phyloP scores from a whole-genome alignment of 1,139 yeast species.

The Lodderomyces orthopsilosis region DNA sequence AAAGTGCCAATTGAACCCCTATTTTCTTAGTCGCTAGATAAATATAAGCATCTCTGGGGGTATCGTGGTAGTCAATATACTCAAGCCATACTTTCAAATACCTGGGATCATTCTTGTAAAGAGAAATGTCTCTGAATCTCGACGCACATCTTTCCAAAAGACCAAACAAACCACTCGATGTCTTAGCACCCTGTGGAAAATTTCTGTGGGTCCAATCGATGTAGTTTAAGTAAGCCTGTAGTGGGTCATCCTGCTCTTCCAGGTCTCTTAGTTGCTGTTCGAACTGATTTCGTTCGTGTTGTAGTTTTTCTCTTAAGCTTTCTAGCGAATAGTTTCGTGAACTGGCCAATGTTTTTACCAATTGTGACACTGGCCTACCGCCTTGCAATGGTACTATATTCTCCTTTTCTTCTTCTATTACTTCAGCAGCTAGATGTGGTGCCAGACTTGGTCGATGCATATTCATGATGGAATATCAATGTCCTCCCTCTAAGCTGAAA shows the following conservation, averaged over 20 bases:
- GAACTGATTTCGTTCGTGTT: conserved; percentile 38
- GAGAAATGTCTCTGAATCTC: conserved; percentile 59
- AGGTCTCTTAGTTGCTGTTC: conserved; percentile 44
- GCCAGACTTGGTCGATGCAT: neutral
- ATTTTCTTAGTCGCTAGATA: conserved; percentile 74
- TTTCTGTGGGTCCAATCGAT: conserved; percentile 67
- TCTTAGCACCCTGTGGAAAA: conserved; percentile 66
- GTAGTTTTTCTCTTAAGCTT: conserved; percentile 22
- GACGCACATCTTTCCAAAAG: conserved; percentile 73
- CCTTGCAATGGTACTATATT: conserved; percentile 67
- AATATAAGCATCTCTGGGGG: conserved; percentile 69
- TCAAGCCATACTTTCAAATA: conserved; percentile 80
- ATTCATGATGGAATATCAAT: too few species aligned
- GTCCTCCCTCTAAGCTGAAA: too few species aligned
- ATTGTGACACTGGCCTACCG: conserved; percentile 67
- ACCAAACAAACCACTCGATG: conserved; percentile 64
- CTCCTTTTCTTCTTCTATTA: conserved; percentile 73
- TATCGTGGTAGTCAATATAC: conserved; percentile 65
- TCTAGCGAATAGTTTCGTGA: conserved; percentile 18
- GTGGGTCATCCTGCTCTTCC: conserved; percentile 76
- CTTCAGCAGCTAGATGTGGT: conserved; percentile 34
- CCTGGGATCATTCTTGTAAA: conserved; percentile 79
- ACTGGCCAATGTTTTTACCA: conserved; percentile 44
- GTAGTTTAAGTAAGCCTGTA: conserved; percentile 69
- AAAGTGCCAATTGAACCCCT: conserved; percentile 65